Conservation (phyloP, 1,284 basidiomycete genomes). For the Ceratobasidium sp. region DNA sequence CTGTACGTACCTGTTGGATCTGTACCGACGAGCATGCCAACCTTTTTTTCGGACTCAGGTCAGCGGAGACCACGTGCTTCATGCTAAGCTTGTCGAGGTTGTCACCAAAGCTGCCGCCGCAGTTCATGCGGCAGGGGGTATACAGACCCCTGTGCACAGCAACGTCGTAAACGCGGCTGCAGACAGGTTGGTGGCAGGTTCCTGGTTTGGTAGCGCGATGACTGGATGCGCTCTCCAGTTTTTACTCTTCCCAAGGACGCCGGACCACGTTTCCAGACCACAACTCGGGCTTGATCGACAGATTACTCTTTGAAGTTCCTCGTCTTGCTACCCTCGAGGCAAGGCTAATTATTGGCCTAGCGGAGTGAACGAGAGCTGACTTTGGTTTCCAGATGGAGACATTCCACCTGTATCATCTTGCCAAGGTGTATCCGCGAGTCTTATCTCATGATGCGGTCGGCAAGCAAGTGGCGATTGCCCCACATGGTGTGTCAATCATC, state of each 20-base stretch:
- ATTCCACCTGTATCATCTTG: constrained; percentile 76
- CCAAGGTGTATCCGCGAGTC: constrained; percentile 48
- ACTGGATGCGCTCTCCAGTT: constrained; percentile 55
- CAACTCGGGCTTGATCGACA: constrained; percentile 70
- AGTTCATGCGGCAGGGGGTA: constrained; percentile 57
- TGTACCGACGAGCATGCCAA: not conserved
- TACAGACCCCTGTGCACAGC: constrained; percentile 54
- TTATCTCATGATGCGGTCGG: not conserved
- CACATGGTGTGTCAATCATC: not conserved
- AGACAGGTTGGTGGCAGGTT: constrained; percentile 62
- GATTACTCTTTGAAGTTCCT: constrained; percentile 58
- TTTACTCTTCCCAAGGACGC: constrained; percentile 85
- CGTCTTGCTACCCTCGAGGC: constrained; percentile 75
- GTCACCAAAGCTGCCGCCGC: constrained; percentile 47
- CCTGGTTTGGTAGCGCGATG: not conserved
- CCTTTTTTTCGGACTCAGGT: constrained; percentile 52
- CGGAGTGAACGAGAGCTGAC: not conserved
- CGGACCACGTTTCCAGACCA: constrained; percentile 80
- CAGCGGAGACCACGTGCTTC: constrained; percentile 62
- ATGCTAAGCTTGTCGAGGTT: constrained; percentile 47
- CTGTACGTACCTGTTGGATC: constrained; percentile 54
- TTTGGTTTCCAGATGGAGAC: constrained; percentile 72
- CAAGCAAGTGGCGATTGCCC: not conserved
- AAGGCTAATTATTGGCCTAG: constrained; percentile 36
- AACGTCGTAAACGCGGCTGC: constrained; percentile 73